Evolutionary conservation across 1,139 yeast genomes (phyloP).

Genomic region (Yamadazyma oceani): DNA sequence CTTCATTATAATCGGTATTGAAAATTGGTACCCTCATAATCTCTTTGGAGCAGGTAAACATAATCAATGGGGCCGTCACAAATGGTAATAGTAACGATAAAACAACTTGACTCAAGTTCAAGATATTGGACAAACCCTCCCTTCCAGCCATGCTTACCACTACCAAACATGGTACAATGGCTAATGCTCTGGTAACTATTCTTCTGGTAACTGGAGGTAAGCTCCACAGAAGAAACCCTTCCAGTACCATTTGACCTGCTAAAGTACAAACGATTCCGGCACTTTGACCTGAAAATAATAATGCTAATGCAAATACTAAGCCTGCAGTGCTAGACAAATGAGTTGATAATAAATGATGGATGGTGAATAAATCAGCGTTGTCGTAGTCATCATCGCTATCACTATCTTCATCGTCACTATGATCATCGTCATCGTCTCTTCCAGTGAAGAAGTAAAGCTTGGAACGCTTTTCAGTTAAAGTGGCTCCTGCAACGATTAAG

Average conservation of each 20-base stretch:
- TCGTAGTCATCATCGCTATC: conserved; percentile 41
- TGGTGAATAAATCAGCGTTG: conserved; percentile 81
- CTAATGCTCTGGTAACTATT: conserved; percentile 76
- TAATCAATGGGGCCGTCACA: conserved; percentile 85
- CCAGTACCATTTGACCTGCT: conserved; percentile 96
- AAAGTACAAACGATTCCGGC: conserved; percentile 98
- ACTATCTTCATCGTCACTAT: conserved; percentile 49
- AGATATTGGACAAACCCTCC: conserved; percentile 75
- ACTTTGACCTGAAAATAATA: conserved; percentile 93
- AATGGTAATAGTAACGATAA: conserved; percentile 82
- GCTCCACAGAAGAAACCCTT: conserved; percentile 86
- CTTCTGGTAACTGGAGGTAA: conserved; percentile 86
- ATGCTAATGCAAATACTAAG: conserved; percentile 84
- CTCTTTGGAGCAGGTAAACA: conserved; percentile 72
- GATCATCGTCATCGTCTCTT: conserved; percentile 18
- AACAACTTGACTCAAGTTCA: conserved; percentile 87
- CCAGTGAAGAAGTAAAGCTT: not conserved
- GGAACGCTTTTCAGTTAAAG: conserved; percentile 31
- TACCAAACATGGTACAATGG: conserved; percentile 83
- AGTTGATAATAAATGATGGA: conserved; percentile 68
- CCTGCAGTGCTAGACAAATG: conserved; percentile 93
- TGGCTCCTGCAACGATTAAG: conserved; percentile 73
- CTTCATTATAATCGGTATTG: conserved; percentile 31
- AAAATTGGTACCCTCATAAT: conserved; percentile 74
- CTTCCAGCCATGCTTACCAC: conserved; percentile 81